A percentile compares a stretch with the other conserved stretches of the same genome.
These are phyloP conservation scores for Aquanectria penicillioides DNA, from an alignment of 2,329 filamentous ascomycete genomes.

Conservation along the genomic window DNA sequence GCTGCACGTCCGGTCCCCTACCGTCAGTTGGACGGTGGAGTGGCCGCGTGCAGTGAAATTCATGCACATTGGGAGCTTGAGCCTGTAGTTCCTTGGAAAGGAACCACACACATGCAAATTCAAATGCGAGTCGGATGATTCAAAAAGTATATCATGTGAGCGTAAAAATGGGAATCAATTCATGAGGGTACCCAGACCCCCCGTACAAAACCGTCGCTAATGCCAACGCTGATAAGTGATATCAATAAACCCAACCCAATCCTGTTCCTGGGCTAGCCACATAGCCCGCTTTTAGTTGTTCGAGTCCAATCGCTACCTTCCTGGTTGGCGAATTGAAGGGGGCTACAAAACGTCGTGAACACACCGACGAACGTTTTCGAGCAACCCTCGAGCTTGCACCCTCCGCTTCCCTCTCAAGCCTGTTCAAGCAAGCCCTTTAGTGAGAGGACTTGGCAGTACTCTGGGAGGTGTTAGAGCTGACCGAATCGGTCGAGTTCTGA, in stretches of 20 bases:
- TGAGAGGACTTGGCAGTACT: constrained; percentile 36
- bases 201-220: constrained; percentile 37
- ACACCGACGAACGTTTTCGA: no score
- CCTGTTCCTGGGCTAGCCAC: constrained; percentile 24
- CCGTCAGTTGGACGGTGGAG: not conserved
- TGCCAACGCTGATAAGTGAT: constrained; percentile 33
- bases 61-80: not conserved
- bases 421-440: constrained; percentile 20
- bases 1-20: not conserved
- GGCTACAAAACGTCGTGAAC: no score
- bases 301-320: not conserved
- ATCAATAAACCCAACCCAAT: constrained; percentile 24
- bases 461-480: constrained; percentile 44
- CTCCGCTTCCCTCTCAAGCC: no score
- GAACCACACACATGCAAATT: not conserved
- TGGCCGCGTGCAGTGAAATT: not conserved
- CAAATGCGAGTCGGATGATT: not conserved
- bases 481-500: constrained; percentile 49
- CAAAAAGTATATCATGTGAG: not conserved
- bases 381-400: no score
- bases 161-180: constrained; percentile 31
- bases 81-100: not conserved
- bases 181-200: constrained; percentile 32
- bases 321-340: constrained; percentile 3
- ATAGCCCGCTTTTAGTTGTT: constrained; percentile 20